Percentiles rank a stretch among this genome's conserved stretches.
phyloP scores from a whole-genome alignment of 75 land plant species.

The Adiantum capillusveneris region DNA sequence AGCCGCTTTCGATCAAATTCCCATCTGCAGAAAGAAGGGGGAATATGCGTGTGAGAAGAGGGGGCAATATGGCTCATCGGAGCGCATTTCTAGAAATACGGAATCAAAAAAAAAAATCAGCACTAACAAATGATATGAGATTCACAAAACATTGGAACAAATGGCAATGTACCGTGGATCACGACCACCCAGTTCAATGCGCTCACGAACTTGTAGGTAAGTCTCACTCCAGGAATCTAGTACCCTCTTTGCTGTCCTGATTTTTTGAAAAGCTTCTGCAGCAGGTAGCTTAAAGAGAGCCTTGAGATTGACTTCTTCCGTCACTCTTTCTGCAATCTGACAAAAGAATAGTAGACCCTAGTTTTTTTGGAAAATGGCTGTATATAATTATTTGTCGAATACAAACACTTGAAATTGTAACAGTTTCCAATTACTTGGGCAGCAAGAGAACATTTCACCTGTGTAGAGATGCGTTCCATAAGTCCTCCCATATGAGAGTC shows the following conservation, averaged over 20 bases:
- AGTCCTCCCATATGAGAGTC: slow-evolving; percentile 25
- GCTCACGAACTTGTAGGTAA: slow-evolving; percentile 29
- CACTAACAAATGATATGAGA: too few relatives aligned
- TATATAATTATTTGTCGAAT: too few relatives aligned
- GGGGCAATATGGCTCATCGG: too few relatives aligned
- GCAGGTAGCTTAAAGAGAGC: slow-evolving; percentile 11
- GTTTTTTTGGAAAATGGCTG: too few relatives aligned
- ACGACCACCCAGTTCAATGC: slow-evolving; percentile 20
- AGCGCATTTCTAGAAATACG: too few relatives aligned
- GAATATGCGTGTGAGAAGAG: too few relatives aligned
- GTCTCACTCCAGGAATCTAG: slow-evolving; percentile 23
- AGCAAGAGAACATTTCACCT: slow-evolving; percentile 3
- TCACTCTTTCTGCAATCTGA: slow-evolving; percentile 27
- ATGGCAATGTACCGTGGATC: slow-evolving; percentile 22
- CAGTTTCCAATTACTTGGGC: too few relatives aligned
- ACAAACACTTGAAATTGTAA: too few relatives aligned
- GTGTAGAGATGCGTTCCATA: slow-evolving; percentile 26
- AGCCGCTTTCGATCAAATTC: slow-evolving; percentile 31
- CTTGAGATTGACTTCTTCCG: slow-evolving; percentile 16
- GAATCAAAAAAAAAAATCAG: too few relatives aligned
- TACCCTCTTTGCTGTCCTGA: slow-evolving; percentile 12
- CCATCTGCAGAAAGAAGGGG: slow-evolving; percentile 14
- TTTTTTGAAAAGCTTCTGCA: not conserved
- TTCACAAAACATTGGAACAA: too few relatives aligned
- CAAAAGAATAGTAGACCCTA: too few relatives aligned